Conservation (phyloP, 768 basidiomycete genomes). For the Boletales sp. region DNA sequence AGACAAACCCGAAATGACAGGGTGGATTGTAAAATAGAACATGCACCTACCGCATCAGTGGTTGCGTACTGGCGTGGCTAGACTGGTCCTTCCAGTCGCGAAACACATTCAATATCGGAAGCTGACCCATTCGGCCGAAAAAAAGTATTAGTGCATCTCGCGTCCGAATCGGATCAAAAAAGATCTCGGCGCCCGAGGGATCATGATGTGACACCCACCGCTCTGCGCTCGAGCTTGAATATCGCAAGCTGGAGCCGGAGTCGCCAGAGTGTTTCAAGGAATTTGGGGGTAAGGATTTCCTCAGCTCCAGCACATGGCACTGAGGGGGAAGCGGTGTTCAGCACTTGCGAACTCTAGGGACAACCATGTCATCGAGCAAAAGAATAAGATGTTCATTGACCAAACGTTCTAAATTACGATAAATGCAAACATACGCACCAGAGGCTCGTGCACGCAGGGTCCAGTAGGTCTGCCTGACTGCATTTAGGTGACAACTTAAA, state of each 20-base stretch:
- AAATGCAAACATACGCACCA: too few species aligned
- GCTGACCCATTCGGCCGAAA: constrained; percentile 1
- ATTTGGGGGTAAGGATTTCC: constrained; percentile 2
- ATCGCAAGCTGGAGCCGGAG: constrained; percentile 16
- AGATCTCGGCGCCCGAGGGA: neutral
- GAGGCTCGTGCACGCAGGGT: too few species aligned
- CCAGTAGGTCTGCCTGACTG: too few species aligned
- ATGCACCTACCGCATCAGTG: constrained; percentile 5
- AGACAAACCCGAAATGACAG: too few species aligned
- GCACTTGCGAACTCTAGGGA: too few species aligned
- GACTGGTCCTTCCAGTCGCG: neutral
- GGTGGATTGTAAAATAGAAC: neutral
- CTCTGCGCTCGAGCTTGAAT: constrained; percentile 20
- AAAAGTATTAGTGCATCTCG: too few species aligned
- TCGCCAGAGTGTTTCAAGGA: constrained; percentile 16
- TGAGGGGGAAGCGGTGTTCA: neutral
- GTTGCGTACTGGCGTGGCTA: neutral
- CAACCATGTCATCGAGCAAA: too few species aligned
- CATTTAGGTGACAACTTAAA: too few species aligned
- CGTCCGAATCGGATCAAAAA: too few species aligned
- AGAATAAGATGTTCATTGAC: too few species aligned
- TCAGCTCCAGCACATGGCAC: neutral
- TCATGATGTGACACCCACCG: constrained; percentile 9
- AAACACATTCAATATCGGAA: constrained; percentile 22
- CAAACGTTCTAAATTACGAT: too few species aligned